phyloP scores from a whole-genome alignment of 1,284 basidiomycete genomes.

The Mycosarcoma mackinlayi region DNA sequence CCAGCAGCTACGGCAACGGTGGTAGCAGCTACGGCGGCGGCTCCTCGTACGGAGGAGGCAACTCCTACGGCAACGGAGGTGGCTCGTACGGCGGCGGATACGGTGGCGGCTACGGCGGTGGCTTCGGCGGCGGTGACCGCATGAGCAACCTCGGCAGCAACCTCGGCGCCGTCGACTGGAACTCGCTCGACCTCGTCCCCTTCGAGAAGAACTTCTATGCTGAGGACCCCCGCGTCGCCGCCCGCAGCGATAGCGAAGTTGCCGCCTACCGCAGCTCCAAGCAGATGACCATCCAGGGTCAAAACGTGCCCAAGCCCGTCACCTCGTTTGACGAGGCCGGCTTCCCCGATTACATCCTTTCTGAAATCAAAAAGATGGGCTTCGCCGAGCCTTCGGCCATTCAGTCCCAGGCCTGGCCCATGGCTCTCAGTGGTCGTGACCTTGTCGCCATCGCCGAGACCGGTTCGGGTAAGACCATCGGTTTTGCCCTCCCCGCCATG shows the following conservation, averaged over 20 bases:
- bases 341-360: constrained; percentile 95
- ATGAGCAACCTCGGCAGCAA: constrained; percentile 86
- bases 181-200: constrained; percentile 76
- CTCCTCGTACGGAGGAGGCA: constrained; percentile 51
- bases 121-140: constrained; percentile 74
- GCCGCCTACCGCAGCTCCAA: constrained; percentile 85
- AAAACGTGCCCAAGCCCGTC: constrained; percentile 87
- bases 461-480: constrained; percentile 79
- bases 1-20: constrained; percentile 41
- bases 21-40: constrained; percentile 36
- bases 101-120: constrained; percentile 46
- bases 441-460: constrained; percentile 87
- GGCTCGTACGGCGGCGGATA: constrained; percentile 60
- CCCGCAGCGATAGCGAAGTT: constrained; percentile 84
- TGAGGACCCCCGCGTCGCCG: constrained; percentile 86
- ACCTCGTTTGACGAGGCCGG: constrained; percentile 92
- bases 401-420: constrained; percentile 98
- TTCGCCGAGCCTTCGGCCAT: constrained; percentile 90
- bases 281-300: constrained; percentile 93
- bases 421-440: constrained; percentile 92
- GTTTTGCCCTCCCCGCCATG: constrained; percentile 98
- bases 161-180: constrained; percentile 88
- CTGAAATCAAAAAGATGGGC: constrained; percentile 91
- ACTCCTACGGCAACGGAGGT: constrained; percentile 69
- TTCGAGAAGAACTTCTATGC: constrained; percentile 91